Conservation (phyloP, 116 monocot species). For the Iris pallida region DNA sequence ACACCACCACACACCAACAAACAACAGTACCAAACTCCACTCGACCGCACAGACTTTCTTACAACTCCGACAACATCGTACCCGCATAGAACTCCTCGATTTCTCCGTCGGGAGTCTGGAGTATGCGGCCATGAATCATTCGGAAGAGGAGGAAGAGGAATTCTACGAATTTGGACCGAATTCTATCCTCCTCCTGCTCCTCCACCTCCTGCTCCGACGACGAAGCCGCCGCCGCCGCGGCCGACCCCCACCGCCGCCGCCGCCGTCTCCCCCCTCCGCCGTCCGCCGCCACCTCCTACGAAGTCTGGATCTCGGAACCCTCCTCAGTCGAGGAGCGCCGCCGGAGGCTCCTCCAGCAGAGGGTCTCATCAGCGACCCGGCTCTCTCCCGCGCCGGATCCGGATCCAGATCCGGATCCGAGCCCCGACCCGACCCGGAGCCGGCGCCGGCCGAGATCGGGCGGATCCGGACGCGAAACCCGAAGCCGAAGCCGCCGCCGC, state of each 20-base stretch:
- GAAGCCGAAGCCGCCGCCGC: slow-evolving; percentile 1
- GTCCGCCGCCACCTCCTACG: slow-evolving; percentile 17
- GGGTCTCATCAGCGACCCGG: slow-evolving; percentile 34
- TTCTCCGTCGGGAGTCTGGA: not conserved
- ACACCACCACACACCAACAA: too few relatives aligned
- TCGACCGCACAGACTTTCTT: too few relatives aligned
- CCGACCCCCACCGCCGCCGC: not conserved
- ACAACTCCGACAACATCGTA: too few relatives aligned
- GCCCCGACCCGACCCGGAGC: slow-evolving; percentile 47
- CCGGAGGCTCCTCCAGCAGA: slow-evolving; percentile 38
- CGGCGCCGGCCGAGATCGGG: slow-evolving; percentile 34
- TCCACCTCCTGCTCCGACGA: slow-evolving; percentile 65
- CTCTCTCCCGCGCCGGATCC: slow-evolving; percentile 23
- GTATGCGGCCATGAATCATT: too few relatives aligned
- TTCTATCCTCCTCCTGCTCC: slow-evolving; percentile 60
- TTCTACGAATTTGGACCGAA: slow-evolving; percentile 82
- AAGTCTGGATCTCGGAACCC: slow-evolving; percentile 39
- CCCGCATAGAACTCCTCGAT: too few relatives aligned
- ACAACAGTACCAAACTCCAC: too few relatives aligned
- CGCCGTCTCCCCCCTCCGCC: slow-evolving; percentile 6
- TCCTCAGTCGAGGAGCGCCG: slow-evolving; percentile 49
- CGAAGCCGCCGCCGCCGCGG: slow-evolving; percentile 23
- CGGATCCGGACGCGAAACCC: slow-evolving; percentile 15
- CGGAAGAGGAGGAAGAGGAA: slow-evolving; percentile 45
- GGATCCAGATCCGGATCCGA: not conserved